phyloP scores from a whole-genome alignment of 2,329 filamentous ascomycete species.

The Nigrospora sphaerica region DNA sequence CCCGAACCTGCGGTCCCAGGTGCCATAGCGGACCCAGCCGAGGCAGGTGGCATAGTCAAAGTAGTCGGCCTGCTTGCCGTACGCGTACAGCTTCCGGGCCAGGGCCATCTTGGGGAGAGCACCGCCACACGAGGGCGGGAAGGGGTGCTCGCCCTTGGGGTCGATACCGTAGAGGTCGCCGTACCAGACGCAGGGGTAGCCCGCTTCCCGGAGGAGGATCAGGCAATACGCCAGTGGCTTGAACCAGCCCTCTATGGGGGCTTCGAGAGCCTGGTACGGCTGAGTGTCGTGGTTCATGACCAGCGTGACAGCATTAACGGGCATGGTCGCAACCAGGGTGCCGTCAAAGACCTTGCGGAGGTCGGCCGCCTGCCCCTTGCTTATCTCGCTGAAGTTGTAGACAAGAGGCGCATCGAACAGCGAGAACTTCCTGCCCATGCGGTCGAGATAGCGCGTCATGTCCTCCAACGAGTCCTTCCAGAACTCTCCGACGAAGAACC shows the following conservation, averaged over 20 bases:
- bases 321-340: slow-evolving; percentile 41
- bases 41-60: slow-evolving; percentile 54
- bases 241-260: slow-evolving; percentile 57
- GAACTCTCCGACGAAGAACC: slow-evolving; percentile 62
- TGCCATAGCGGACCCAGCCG: slow-evolving; percentile 49
- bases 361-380: slow-evolving; percentile 49
- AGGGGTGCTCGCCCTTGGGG: slow-evolving; percentile 30
- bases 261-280: slow-evolving; percentile 32
- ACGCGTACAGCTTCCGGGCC: slow-evolving; percentile 59
- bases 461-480: slow-evolving; percentile 53
- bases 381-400: slow-evolving; percentile 56
- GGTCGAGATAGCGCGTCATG: slow-evolving; percentile 49
- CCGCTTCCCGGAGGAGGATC: slow-evolving; percentile 55
- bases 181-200: slow-evolving; percentile 64
- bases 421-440: slow-evolving; percentile 49
- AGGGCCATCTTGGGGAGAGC: slow-evolving; percentile 52
- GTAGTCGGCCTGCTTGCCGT: slow-evolving; percentile 60
- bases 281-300: slow-evolving; percentile 67
- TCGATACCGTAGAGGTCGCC: slow-evolving; percentile 61
- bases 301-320: slow-evolving; percentile 42
- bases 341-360: slow-evolving; percentile 54
- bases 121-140: slow-evolving; percentile 44
- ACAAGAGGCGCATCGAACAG: slow-evolving; percentile 64
- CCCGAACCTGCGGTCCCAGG: slow-evolving; percentile 36
- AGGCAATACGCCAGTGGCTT: slow-evolving; percentile 67